Evolutionary conservation across 2,329 filamentous ascomycete genomes (phyloP).

Genomic region (Microcyclospora tardicrescens): DNA sequence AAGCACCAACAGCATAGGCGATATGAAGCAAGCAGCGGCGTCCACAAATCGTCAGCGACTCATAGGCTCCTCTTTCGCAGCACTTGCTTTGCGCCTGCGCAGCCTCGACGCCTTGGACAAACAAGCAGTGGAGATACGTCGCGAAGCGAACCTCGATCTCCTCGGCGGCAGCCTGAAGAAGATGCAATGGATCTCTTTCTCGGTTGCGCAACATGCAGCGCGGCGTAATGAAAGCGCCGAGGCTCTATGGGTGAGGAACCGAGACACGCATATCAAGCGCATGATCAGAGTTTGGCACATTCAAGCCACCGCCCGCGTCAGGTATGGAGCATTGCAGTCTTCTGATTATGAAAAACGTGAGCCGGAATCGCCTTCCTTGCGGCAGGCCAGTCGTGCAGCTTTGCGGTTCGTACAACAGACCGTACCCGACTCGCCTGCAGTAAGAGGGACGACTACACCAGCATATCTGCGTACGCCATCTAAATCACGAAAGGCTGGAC

Average conservation of each 20-base stretch:
- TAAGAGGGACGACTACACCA: conserved; percentile 10
- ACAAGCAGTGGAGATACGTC: conserved; percentile 34
- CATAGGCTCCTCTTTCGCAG: conserved; percentile 21
- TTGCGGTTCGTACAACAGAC: conserved; percentile 12
- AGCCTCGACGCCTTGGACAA: conserved; percentile 20
- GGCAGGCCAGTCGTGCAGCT: conserved; percentile 18
- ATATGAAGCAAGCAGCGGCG: conserved; percentile 22
- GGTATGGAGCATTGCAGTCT: conserved; percentile 3
- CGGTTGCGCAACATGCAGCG: conserved; percentile 36
- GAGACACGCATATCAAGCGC: conserved; percentile 41
- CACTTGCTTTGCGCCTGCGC: conserved; percentile 14
- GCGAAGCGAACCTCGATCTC: conserved; percentile 34
- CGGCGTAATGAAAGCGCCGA: conserved; percentile 39
- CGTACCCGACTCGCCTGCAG: not conserved
- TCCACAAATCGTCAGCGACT: conserved; percentile 20
- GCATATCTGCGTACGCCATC: conserved; percentile 36
- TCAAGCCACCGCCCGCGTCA: conserved; percentile 23
- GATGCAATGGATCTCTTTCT: conserved; percentile 46
- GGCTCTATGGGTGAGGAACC: conserved; percentile 39
- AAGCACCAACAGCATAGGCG: conserved; percentile 10
- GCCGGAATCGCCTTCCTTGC: conserved; percentile 18
- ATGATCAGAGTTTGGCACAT: conserved; percentile 45
- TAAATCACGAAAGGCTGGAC: conserved; percentile 8
- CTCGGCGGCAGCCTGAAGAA: conserved; percentile 39
- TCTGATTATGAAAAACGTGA: conserved; percentile 6